These are phyloP conservation scores for Tricholomella constricta DNA, from an alignment of 768 basidiomycete species.

Conservation along the genomic window DNA sequence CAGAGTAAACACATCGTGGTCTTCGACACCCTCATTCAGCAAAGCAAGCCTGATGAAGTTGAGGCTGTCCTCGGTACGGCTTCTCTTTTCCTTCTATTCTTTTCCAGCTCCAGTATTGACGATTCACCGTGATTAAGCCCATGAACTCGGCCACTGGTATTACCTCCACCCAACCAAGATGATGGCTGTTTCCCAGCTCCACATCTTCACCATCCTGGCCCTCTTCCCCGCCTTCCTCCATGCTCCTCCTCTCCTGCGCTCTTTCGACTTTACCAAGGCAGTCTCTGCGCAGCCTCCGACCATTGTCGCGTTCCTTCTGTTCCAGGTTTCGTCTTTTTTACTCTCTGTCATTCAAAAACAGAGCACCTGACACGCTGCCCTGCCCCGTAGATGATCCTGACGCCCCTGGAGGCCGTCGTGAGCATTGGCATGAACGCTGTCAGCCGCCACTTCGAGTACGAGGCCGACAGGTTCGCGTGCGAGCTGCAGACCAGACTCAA, in stretches of 20 bases:
- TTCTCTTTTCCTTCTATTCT: not conserved
- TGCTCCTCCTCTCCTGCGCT: constrained; percentile 72
- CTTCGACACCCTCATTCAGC: constrained; percentile 94
- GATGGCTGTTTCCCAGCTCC: constrained; percentile 81
- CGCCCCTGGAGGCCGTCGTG: constrained; percentile 76
- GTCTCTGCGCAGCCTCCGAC: constrained; percentile 74
- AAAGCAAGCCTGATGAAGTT: constrained; percentile 88
- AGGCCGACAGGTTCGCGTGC: constrained; percentile 88
- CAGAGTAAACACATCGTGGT: constrained; percentile 95
- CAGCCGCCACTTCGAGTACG: constrained; percentile 86
- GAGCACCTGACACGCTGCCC: not conserved
- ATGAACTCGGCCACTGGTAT: constrained; percentile 98
- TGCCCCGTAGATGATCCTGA: constrained; percentile 66
- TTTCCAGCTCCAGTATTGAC: not conserved
- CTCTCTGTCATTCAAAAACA: not conserved
- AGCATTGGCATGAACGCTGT: constrained; percentile 77
- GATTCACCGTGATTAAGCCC: constrained; percentile 53
- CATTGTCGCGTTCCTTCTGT: constrained; percentile 83
- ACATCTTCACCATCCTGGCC: constrained; percentile 84
- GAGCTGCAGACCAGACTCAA: constrained; percentile 59
- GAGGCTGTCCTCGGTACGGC: constrained; percentile 84
- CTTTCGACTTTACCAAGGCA: constrained; percentile 75
- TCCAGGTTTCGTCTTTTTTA: constrained; percentile 55
- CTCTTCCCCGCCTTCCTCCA: constrained; percentile 90
- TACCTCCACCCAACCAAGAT: constrained; percentile 89